Evolutionary conservation across 148 eudicot species (phyloP).

Genomic region (Cornus controversa): DNA sequence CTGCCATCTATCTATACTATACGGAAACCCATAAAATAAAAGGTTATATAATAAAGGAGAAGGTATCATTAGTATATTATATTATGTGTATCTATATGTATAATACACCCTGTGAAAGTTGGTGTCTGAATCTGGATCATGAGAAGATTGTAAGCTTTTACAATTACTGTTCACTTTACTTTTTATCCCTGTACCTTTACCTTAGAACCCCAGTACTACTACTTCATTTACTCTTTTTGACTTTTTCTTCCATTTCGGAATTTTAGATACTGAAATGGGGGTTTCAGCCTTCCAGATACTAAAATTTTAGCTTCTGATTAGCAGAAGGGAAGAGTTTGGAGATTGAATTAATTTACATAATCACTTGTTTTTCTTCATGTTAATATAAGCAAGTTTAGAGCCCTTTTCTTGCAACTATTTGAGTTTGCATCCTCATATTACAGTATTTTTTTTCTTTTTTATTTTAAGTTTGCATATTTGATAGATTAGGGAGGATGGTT

Average conservation of each 20-base stretch:
- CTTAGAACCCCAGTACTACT: not conserved
- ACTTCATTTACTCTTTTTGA: not conserved
- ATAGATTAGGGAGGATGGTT: too few species aligned
- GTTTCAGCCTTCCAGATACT: not conserved
- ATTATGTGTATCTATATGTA: not conserved
- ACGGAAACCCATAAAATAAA: conserved; percentile 67
- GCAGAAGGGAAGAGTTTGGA: too few species aligned
- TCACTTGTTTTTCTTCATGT: too few species aligned
- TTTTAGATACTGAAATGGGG: not conserved
- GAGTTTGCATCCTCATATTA: too few species aligned
- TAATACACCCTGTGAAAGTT: too few species aligned
- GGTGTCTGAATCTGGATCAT: too few species aligned
- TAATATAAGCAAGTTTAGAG: too few species aligned
- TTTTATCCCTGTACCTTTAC: not conserved
- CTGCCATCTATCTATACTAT: conserved; percentile 55
- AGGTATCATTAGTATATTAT: not conserved
- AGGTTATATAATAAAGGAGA: not conserved
- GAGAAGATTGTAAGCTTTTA: conserved; percentile 26
- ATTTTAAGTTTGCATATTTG: too few species aligned
- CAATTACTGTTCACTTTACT: conserved; percentile 12
- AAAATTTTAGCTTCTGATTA: not conserved
- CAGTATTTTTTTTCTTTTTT: too few species aligned
- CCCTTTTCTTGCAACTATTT: too few species aligned
- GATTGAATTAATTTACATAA: not conserved
- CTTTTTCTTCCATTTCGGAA: not conserved